Conservation (phyloP, 495 filamentous ascomycete species). For the Penicillium egyptiacum region DNA sequence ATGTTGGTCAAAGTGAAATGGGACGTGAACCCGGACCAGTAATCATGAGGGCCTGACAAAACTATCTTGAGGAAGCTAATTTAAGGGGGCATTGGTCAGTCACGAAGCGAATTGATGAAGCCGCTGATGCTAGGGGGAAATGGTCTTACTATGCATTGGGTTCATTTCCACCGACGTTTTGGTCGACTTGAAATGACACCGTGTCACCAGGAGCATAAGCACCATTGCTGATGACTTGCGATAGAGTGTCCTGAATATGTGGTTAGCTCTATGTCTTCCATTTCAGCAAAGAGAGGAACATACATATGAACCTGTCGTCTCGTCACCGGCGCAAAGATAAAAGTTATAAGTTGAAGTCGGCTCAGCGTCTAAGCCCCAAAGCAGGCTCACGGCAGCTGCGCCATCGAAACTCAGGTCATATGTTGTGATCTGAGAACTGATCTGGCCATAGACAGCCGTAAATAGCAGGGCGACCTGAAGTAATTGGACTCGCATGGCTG, state of each 20-base stretch:
- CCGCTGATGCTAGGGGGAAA: neutral
- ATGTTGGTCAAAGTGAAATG: conserved; percentile 68
- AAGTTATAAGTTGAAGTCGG: conserved; percentile 59
- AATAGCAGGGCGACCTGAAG: conserved; percentile 44
- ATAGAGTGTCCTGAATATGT: conserved; percentile 43
- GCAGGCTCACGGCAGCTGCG: conserved; percentile 47
- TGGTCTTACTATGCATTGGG: conserved; percentile 62
- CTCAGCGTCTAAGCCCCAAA: conserved; percentile 24
- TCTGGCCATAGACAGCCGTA: conserved; percentile 53
- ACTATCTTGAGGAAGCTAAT: conserved; percentile 66
- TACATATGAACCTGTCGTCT: conserved; percentile 47
- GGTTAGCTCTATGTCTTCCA: neutral
- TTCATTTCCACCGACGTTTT: conserved; percentile 46
- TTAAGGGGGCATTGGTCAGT: conserved; percentile 12
- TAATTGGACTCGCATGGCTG: conserved; percentile 39
- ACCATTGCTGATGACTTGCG: conserved; percentile 38
- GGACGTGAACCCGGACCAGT: conserved; percentile 54
- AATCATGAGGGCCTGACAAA: conserved; percentile 48
- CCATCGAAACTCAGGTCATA: conserved; percentile 51
- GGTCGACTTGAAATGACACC: conserved; percentile 51
- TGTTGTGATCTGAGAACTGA: conserved; percentile 28
- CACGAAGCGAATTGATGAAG: neutral
- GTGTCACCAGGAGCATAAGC: conserved; percentile 52
- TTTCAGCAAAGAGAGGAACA: neutral
- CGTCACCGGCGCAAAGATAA: conserved; percentile 64